Evolutionary conservation across 345 rosid species (phyloP).

Genomic region (Gossypium bickii): DNA sequence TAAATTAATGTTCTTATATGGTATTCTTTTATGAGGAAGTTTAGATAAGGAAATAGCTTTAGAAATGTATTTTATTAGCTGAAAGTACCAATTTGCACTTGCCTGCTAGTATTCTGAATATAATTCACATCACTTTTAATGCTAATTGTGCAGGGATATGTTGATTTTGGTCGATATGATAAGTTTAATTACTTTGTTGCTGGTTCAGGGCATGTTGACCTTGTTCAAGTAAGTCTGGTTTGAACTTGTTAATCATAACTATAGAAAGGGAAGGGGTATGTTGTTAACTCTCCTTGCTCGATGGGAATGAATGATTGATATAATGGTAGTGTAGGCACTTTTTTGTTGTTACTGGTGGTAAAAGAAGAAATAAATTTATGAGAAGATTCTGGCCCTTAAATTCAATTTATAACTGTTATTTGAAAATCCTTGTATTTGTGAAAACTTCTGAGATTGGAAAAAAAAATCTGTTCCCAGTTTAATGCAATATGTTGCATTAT

Average conservation of each 20-base stretch:
- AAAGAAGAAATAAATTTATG: not conserved
- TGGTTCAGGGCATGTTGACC: slow-evolving; percentile 54
- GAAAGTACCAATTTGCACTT: not conserved
- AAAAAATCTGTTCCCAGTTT: not conserved
- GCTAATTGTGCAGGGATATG: slow-evolving; percentile 67
- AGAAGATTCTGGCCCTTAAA: slow-evolving; percentile 3
- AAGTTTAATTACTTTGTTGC: slow-evolving; percentile 56
- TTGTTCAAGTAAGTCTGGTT: slow-evolving; percentile 58
- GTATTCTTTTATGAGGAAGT: not conserved
- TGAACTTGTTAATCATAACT: not conserved
- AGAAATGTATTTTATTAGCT: not conserved
- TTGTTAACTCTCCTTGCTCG: not conserved
- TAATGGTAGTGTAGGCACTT: not conserved
- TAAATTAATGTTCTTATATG: slow-evolving; percentile 14
- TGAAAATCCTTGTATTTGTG: not conserved
- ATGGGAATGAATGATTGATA: slow-evolving; percentile 1
- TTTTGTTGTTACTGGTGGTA: not conserved
- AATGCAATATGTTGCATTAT: not conserved
- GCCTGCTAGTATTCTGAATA: not conserved
- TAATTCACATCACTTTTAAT: not conserved
- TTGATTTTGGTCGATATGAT: slow-evolving; percentile 72
- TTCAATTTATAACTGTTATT: not conserved
- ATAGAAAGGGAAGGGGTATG: not conserved
- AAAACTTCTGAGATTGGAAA: not conserved
- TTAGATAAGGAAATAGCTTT: not conserved